Conservation (phyloP, 352 stramenopile species). For the Globisporangium alternatum region DNA sequence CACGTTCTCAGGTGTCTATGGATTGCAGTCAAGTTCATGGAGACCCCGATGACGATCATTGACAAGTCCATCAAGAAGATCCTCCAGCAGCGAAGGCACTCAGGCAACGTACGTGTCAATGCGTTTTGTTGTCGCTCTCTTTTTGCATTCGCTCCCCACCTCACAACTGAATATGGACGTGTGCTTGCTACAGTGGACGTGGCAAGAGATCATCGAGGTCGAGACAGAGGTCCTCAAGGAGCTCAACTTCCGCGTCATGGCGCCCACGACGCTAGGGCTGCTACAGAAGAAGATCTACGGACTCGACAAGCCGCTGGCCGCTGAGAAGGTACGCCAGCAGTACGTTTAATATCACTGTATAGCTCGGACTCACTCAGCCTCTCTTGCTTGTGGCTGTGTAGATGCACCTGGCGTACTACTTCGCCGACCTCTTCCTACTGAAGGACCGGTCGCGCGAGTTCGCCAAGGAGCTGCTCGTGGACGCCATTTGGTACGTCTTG, state of each 20-base stretch:
- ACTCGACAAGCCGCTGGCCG: constrained; percentile 6
- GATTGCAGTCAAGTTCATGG: constrained; percentile 73
- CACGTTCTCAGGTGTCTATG: constrained; percentile 45
- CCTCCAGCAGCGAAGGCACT: constrained; percentile 49
- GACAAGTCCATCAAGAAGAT: constrained; percentile 62
- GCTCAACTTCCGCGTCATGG: constrained; percentile 58
- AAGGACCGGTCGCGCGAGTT: constrained; percentile 40
- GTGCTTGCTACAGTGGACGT: constrained; percentile 45
- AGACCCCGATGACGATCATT: constrained; percentile 54
- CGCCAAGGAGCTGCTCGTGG: constrained; percentile 42
- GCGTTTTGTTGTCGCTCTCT: too few relatives aligned
- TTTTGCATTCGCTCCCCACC: too few relatives aligned
- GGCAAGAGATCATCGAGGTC: constrained; percentile 51
- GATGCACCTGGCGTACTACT: constrained; percentile 55
- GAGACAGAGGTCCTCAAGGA: constrained; percentile 41
- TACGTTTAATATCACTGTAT: too few relatives aligned
- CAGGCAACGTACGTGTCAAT: constrained; percentile 47
- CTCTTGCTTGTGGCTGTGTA: constrained; percentile 9
- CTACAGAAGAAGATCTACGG: constrained; percentile 46
- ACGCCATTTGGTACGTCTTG: constrained; percentile 60
- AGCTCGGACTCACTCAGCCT: background rate
- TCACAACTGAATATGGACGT: background rate
- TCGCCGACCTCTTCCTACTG: constrained; percentile 54
- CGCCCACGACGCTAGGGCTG: constrained; percentile 37
- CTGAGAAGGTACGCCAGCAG: constrained; percentile 8